Base-by-base conservation (phyloP, 75 land plant genomes). In the Cryptomeria japonica region DNA sequence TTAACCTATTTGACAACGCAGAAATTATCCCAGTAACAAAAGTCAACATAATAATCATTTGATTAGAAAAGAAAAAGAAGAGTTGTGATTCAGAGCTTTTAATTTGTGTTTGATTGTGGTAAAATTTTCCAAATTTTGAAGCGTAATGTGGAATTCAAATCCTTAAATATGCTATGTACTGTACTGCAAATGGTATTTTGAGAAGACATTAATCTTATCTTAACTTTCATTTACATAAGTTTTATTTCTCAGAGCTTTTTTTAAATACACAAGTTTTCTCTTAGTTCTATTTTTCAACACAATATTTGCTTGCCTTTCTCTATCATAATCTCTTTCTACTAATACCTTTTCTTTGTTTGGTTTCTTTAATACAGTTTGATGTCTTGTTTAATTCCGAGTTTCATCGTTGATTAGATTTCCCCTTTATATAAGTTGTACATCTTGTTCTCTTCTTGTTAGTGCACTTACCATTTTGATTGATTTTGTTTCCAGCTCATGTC, bases 391-490 rank as follows among this genome's bases (percentile, higher is more conserved):
- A 22, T 73, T 73, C 37, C 34, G 14, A 32, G 84, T n/a, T 82
- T 82, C 32, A 44, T 46, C n/a, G 51, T 5, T 44, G 34, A 82
- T 82, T 82, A 11, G n/a, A 46, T 82, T 82, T 44, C 84, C 41
- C 83, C 46, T 80, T 46, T n/a, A 42, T 44, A 47, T 25, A 10
- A 82, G 51, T n/a, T 82, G 46, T 82, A 82, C 51, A 41, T 38
- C 14, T 5, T 5, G 18, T 84, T 47, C 85, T 84, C 16, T 84
- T 84, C 18, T 32, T 84, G 46, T 5, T 47, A 28, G 46, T 41
- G 39, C 5, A 84, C 9, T 39, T 84, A 28, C 53, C 51, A 84
- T 84, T 84, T 84, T 84, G 39, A 47, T 44, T 86, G 87, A 34
- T 49, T 76, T 39, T 58, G 87, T 86, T 49, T 22, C 70, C 70